Base-by-base conservation (phyloP, 2,329 filamentous ascomycete species). In the Bipolaris gigantea region DNA sequence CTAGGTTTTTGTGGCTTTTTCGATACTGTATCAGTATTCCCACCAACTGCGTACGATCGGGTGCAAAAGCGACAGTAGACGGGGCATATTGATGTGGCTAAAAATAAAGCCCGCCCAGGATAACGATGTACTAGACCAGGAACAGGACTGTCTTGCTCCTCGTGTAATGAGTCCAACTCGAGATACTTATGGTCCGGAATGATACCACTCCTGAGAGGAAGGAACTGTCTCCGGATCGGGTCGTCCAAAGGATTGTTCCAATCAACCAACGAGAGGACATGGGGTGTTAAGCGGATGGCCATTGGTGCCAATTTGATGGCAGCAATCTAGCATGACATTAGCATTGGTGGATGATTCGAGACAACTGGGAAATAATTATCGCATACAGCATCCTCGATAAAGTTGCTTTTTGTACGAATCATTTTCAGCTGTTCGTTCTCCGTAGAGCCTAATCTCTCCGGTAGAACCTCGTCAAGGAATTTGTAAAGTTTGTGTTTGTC, bases 41-140 rank as follows among this genome's bases (percentile, higher is more conserved):
- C 77, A 0, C 85, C 85, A 2, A 87, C 79, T 0, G 80, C 79
- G 57, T 85, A 85, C 0, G 83, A 83, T 10, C 85, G 80, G 1
- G 85, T 87, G 70, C 85, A 87, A 63, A 80, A 87, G 46, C 78
- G 76, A 70, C 85, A 87, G 66, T 86, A 86, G 0, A 85, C 82
- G 0, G 84, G 84, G 61, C 85, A 88, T 15, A 84, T 80, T 2
- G 81, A 83, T 0, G 79, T 81, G 11, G 83, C 84, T 51, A 87
- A 72, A 50, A 88, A 85, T 5, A 88, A 69, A 2, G 81, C 84
- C 67, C 85, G 86, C 55, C 86, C 83, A 0, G 80, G 80, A 65
- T 88, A 88, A n/a, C 85, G 78, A 66, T 87, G 84, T 2, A 87
- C 83, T 2, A 87, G 69, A 0, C 83, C 83, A 15, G 77, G 73